These are phyloP conservation scores for Tilletia indica DNA, from an alignment of 1,284 basidiomycete species.

Conservation along the genomic window DNA sequence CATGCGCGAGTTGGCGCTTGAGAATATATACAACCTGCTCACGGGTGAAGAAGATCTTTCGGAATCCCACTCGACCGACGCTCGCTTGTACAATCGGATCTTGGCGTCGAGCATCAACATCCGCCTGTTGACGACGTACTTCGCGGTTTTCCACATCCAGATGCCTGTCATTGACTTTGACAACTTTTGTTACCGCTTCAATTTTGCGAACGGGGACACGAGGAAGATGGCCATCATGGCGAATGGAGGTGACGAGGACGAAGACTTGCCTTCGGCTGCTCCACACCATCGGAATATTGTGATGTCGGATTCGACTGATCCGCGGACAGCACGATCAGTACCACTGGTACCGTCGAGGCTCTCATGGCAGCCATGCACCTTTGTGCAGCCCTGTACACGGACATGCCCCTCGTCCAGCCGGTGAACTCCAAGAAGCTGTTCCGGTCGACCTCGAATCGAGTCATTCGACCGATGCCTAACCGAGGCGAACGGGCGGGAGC, in stretches of 20 bases:
- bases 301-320: constrained; percentile 19
- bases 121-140: constrained; percentile 47
- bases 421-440: constrained; percentile 29
- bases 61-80: background rate
- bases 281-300: constrained; percentile 26
- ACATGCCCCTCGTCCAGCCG: constrained; percentile 31
- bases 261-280: constrained; percentile 27
- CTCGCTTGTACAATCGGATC: background rate
- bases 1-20: background rate
- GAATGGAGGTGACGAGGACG: constrained; percentile 38
- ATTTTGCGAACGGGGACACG: constrained; percentile 42
- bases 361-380: constrained; percentile 46
- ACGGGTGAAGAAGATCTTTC: background rate
- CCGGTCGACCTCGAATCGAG: background rate
- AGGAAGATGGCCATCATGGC: constrained; percentile 48
- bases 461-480: background rate
- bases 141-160: constrained; percentile 46
- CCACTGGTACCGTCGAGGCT: constrained; percentile 42
- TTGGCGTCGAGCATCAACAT: constrained; percentile 21
- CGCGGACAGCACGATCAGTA: constrained; percentile 39
- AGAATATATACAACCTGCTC: background rate
- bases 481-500: background rate
- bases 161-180: constrained; percentile 46
- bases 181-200: constrained; percentile 46
- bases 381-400: constrained; percentile 48